Percentiles rank a stretch among this genome's conserved stretches.
Evolutionary conservation across 2,329 filamentous ascomycete genomes (phyloP).

Genomic region (Scorias spongiosa): DNA sequence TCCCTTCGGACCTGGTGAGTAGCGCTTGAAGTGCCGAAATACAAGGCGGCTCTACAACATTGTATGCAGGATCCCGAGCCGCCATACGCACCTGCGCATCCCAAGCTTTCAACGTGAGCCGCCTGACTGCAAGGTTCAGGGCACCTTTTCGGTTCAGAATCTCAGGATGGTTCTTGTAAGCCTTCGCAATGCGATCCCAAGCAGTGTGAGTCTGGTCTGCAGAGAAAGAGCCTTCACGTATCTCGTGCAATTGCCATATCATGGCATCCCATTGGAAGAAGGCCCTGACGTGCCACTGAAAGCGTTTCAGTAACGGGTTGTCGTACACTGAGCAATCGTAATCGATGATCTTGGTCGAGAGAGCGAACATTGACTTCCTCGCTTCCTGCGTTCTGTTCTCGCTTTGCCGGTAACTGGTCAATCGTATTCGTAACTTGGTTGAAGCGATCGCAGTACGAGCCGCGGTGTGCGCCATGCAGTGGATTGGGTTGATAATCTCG

Average conservation of each 20-base stretch:
- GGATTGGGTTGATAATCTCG: constrained; percentile 27
- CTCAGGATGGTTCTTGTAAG: constrained; percentile 28
- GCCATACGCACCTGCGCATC: constrained; percentile 10
- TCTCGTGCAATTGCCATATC: constrained; percentile 21
- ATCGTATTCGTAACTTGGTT: constrained; percentile 31
- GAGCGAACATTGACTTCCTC: constrained; percentile 25
- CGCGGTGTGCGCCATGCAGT: constrained; percentile 30
- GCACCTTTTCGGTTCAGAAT: constrained; percentile 24
- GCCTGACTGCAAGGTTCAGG: constrained; percentile 28
- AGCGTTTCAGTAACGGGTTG: constrained; percentile 27
- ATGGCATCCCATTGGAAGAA: constrained; percentile 31
- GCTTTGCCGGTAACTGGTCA: constrained; percentile 23
- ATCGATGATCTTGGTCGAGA: constrained; percentile 26
- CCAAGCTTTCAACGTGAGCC: constrained; percentile 31
- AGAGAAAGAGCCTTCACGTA: constrained; percentile 13
- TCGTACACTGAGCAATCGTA: constrained; percentile 26
- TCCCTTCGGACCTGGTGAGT: background rate
- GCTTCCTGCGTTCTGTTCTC: constrained; percentile 18
- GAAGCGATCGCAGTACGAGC: constrained; percentile 28
- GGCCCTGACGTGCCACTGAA: constrained; percentile 39
- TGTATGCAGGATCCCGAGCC: background rate
- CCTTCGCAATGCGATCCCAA: constrained; percentile 31
- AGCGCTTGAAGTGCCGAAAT: background rate
- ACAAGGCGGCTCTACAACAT: background rate
- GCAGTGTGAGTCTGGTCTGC: constrained; percentile 18